Evolutionary conservation across 352 stramenopile species (phyloP), one percentile per base, ranked within the genome.

Genomic region (Pythium chondricola): DNA sequence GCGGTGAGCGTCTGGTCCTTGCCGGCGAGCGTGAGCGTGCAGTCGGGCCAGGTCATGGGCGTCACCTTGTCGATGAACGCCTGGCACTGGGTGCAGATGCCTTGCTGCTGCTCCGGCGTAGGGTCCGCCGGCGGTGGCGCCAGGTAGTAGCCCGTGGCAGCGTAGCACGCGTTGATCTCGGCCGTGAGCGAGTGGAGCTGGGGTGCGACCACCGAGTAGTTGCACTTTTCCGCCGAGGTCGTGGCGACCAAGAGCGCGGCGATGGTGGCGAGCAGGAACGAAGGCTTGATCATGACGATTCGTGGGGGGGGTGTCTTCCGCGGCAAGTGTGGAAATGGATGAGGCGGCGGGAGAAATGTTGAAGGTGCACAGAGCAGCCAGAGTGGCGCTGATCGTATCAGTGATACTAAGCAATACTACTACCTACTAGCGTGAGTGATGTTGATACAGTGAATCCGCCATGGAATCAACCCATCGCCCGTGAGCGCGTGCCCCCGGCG

Each of bases 1-100:
- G 38, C 48, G 26, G 48, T 55, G 8, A 55, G 48, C 25, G 48
- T 55, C 48, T 55, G 48, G 37, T 55, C 38, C 17, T 17, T 55
- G 30, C 48, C 48, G 1, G 37, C 48, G 38, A 55, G 48, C 17
- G 30, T 44, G 6, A 55, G 36, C 39, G 36, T 44, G 38, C 48
- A 55, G 18, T 55, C 48, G 16, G 48, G 48, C 48, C 48, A 55
- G 24, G 29, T 14, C 48, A 55, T 55, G 2, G 37, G 37, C 22
- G 37, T 26, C 4, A 55, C 48, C 26, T 41, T 40, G 48, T 45
- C 29, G 21, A 55, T 44, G 20, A 55, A 47, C 20, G 37, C 29
- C 27, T 17, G 32, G 48, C 48, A 55, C 39, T 55, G 40, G 29
- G 36, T 27, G 48, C 48, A 55, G 22, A 55, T 55, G 37, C 38